Evolutionary conservation across 306 rosid genomes (phyloP), one percentile per base, ranked within the genome.

Genomic region (Dalbergia oliveri): DNA sequence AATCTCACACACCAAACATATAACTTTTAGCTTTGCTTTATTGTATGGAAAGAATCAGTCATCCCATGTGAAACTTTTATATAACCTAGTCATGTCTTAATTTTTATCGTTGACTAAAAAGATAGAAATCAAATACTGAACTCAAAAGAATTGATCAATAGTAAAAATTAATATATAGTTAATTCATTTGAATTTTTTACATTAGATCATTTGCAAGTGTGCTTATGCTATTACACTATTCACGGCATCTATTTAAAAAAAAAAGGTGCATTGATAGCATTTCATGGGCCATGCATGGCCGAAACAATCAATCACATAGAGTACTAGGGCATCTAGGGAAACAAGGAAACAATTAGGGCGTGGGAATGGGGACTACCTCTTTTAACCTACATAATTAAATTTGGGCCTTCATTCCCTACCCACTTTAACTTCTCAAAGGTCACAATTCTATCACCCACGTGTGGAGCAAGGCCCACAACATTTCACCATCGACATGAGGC

Each of bases 381-480:
- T 59, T 49, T 79, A 64, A 73, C 84, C 80, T 49, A 47, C 57
- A 11, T 51, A 82, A 43, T 82, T 71, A 33, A 56, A 39, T 71
- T 71, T 77, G 83, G 78, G 81, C 83, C 84, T 78, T 80, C 74
- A 33, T 69, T 51, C 65, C 72, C 45, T 66, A 15, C 65, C 72
- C 11, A 53, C 84, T 76, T 54, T 68, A 3, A 53, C 79, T 47
- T 76, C 87, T 72, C 50, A 73, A 74, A 66, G 51, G 41, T 64
- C 57, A 62, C n/a, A n/a, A 65, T 64, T 61, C 79, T 81, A 61
- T 66, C 83, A 67, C 80, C 85, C 92, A 85, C 95, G 93, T 87
- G 90, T 86, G 88, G 65, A 72, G 81, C 31, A 47, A 86, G 82
- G 80, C 86, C 90, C 90, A 82, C 86, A 72, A 72, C 49, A 75